Percentiles rank a stretch among this genome's conserved stretches.
Conservation (phyloP, 2,329 filamentous ascomycete genomes). For the Cercospora beticola region DNA sequence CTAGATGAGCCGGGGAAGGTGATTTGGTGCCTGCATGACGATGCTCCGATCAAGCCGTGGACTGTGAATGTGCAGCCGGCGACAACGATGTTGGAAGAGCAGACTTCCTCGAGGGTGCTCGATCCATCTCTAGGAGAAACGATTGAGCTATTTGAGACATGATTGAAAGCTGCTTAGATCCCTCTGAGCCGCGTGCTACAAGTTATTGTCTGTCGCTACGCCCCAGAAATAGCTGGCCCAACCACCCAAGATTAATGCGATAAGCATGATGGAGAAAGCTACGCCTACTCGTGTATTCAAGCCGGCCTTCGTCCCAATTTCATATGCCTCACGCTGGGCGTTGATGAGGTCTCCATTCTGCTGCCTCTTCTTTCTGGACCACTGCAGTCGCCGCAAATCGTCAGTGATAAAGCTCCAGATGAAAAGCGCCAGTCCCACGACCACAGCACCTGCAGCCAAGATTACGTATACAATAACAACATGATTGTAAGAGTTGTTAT, state of each 20-base stretch:
- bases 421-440: conserved; percentile 47
- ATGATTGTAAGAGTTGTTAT: conserved; percentile 56
- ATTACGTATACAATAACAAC: conserved; percentile 59
- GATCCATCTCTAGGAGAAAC: neutral
- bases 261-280: conserved; percentile 46
- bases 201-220: conserved; percentile 54
- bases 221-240: conserved; percentile 63
- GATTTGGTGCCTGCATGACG: neutral
- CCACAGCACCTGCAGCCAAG: conserved; percentile 52
- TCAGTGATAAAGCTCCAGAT: conserved; percentile 42
- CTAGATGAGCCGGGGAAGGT: neutral
- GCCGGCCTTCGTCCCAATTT: conserved; percentile 36
- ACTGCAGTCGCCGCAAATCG: conserved; percentile 55
- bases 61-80: neutral
- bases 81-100: neutral
- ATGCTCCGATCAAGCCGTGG: neutral
- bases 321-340: conserved; percentile 45
- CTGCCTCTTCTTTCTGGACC: conserved; percentile 57
- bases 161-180: neutral
- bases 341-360: conserved; percentile 47
- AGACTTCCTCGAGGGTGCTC: neutral
- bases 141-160: neutral
- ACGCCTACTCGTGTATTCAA: conserved; percentile 42
- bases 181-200: neutral
- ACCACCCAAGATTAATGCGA: conserved; percentile 52